A percentile compares a stretch with the other conserved stretches of the same genome.
phyloP scores from a whole-genome alignment of 306 rosid species.

The Gleditsia sinensis region DNA sequence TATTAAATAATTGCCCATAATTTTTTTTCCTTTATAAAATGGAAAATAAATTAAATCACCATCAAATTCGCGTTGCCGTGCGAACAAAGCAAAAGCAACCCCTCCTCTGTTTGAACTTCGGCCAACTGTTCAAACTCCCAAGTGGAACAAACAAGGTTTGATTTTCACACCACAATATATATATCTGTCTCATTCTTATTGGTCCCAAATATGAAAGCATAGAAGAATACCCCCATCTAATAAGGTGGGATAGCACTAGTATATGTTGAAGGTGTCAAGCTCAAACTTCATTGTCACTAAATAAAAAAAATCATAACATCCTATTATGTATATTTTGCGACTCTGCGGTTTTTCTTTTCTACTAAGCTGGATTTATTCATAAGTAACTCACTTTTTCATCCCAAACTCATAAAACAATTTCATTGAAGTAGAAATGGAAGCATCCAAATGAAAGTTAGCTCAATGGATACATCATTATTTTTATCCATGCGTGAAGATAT shows the following conservation, averaged over 20 bases:
- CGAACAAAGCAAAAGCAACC: not conserved
- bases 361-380: not conserved
- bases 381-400: not conserved
- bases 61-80: not conserved
- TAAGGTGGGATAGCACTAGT: no score
- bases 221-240: no score
- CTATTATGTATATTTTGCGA: not conserved
- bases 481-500: no score
- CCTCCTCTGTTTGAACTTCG: not conserved
- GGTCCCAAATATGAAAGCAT: conserved; percentile 23
- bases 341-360: not conserved
- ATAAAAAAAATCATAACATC: not conserved
- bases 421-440: not conserved
- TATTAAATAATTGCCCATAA: no score
- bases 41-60: no score
- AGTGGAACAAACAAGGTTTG: not conserved
- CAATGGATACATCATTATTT: no score
- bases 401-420: not conserved
- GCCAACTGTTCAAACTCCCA: not conserved
- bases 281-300: no score
- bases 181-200: not conserved
- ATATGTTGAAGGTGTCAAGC: no score
- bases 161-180: not conserved
- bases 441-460: not conserved
- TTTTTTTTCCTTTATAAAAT: no score